phyloP scores from a whole-genome alignment of 2,329 filamentous ascomycete genomes.

The Colletotrichum costaricense region DNA sequence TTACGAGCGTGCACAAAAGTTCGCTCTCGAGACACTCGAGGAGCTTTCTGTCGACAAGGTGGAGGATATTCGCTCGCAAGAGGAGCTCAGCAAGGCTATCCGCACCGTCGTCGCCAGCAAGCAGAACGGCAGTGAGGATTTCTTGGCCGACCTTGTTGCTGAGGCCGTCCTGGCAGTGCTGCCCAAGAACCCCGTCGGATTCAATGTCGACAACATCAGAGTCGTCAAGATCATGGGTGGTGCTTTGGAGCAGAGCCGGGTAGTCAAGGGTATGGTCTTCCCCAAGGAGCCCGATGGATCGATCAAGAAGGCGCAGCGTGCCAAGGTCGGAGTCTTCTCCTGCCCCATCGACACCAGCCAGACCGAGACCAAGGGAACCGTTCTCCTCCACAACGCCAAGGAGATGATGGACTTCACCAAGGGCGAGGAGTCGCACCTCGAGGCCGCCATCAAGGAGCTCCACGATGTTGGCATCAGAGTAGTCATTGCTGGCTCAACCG shows the following conservation, averaged over 20 bases:
- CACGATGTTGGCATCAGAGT: conserved; percentile 94
- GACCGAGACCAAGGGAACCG: conserved; percentile 99
- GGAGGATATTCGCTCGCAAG: conserved; percentile 81
- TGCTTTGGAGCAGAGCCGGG: conserved; percentile 90
- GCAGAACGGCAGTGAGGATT: conserved; percentile 92
- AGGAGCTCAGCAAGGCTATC: conserved; percentile 93
- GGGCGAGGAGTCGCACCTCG: conserved; percentile 93
- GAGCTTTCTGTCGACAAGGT: conserved; percentile 93
- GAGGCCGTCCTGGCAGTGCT: conserved; percentile 88
- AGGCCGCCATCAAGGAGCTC: conserved; percentile 92
- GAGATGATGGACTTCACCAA: conserved; percentile 99
- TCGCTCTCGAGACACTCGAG: conserved; percentile 86
- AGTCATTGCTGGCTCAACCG: conserved; percentile 89
- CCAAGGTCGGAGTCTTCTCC: conserved; percentile 96
- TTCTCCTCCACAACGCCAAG: conserved; percentile 95
- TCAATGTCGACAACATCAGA: conserved; percentile 98
- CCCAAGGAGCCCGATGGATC: conserved; percentile 92
- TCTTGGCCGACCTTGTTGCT: conserved; percentile 86
- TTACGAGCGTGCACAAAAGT: conserved; percentile 94
- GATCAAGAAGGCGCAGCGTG: conserved; percentile 90
- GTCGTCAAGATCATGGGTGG: conserved; percentile 99
- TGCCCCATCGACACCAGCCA: conserved; percentile 96
- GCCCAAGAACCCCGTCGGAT: conserved; percentile 94
- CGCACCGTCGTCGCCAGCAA: conserved; percentile 96
- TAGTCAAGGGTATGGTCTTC: conserved; percentile 99